Percentiles rank a stretch among this genome's conserved stretches.
Conservation (phyloP, 2,329 filamentous ascomycete genomes). For the Blastomyces silverae region DNA sequence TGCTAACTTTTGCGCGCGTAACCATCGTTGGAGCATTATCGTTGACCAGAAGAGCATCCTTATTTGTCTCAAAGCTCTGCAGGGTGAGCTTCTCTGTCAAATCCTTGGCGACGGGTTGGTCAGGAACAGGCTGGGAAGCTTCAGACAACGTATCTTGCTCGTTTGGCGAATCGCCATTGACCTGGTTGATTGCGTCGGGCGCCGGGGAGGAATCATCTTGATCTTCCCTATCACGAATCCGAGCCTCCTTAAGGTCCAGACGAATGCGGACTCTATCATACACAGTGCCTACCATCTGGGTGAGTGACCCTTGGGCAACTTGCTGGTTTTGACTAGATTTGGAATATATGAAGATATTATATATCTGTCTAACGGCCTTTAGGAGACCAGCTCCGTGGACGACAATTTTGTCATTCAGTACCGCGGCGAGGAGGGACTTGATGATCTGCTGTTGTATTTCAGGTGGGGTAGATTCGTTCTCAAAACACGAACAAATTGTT, state of each 20-base stretch:
- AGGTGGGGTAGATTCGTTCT: slow-evolving; percentile 84
- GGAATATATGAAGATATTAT: slow-evolving; percentile 96
- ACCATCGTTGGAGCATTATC: slow-evolving; percentile 63
- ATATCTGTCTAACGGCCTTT: slow-evolving; percentile 95
- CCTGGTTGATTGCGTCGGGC: slow-evolving; percentile 33
- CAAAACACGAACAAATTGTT: slow-evolving; percentile 98
- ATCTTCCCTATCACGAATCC: slow-evolving; percentile 45
- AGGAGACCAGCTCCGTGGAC: slow-evolving; percentile 93
- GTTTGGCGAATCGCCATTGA: slow-evolving; percentile 41
- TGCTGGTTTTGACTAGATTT: slow-evolving; percentile 93
- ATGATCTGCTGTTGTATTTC: slow-evolving; percentile 97
- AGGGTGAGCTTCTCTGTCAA: slow-evolving; percentile 56
- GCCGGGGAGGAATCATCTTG: slow-evolving; percentile 32
- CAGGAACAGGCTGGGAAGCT: slow-evolving; percentile 30
- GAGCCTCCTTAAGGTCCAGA: slow-evolving; percentile 77
- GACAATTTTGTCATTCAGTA: slow-evolving; percentile 97
- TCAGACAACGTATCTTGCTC: slow-evolving; percentile 44
- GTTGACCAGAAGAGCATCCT: slow-evolving; percentile 59
- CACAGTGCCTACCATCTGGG: slow-evolving; percentile 97
- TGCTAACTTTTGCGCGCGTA: slow-evolving; percentile 49
- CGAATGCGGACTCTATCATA: slow-evolving; percentile 89
- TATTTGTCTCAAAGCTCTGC: slow-evolving; percentile 62
- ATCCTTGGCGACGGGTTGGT: slow-evolving; percentile 48
- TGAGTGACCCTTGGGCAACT: slow-evolving; percentile 91
- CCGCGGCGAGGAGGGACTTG: slow-evolving; percentile 89